Evolutionary conservation across 78 protist species (phyloP), one percentile per base, ranked within the genome.

Genomic region (Creolimax fragrantissima): DNA sequence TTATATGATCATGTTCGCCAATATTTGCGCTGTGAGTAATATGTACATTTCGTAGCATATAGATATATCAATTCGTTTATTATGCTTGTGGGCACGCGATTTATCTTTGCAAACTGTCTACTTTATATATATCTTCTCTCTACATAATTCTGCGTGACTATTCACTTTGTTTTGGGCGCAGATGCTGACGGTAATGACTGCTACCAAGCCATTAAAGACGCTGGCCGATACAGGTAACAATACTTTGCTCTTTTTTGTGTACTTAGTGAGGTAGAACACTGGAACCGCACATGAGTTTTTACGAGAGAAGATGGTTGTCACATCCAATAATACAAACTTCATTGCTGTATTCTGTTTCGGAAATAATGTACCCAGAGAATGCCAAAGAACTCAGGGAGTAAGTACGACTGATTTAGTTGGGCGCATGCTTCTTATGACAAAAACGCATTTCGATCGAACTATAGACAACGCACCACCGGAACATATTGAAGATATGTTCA

Each of bases 321-420:
- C n/a, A n/a, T n/a, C n/a, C n/a, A n/a, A n/a, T n/a, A n/a, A n/a
- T n/a, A n/a, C n/a, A n/a, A n/a, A n/a, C n/a, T n/a, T n/a, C n/a
- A n/a, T n/a, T n/a, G n/a, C n/a, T 17, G 74, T 58, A 24, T 0
- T 58, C 74, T 58, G 74, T 58, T 24, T 58, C 24, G 74, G 24
- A 24, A 58, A 58, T 24, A 58, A 24, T 58, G 24, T 58, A 17
- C 74, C 74, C 74, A 93, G 89, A 5, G 93, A 93, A 85, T 90
- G 84, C 90, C 81, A 93, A 94, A 93, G 98, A 35, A 95, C 98
- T 5, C 92, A 93, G 44, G 98, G 98, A 37, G 93, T 98, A 66
- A 93, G 96, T 41, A 98, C 99, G 32, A 98, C 99, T 0, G 99
- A 98, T 41, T 86, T 98, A 3, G 96, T 97, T 2, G 98, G 97